Percentiles rank a stretch among this genome's conserved stretches.
Evolutionary conservation across 495 filamentous ascomycete genomes (phyloP).

Genomic region (Penicillium silybi): DNA sequence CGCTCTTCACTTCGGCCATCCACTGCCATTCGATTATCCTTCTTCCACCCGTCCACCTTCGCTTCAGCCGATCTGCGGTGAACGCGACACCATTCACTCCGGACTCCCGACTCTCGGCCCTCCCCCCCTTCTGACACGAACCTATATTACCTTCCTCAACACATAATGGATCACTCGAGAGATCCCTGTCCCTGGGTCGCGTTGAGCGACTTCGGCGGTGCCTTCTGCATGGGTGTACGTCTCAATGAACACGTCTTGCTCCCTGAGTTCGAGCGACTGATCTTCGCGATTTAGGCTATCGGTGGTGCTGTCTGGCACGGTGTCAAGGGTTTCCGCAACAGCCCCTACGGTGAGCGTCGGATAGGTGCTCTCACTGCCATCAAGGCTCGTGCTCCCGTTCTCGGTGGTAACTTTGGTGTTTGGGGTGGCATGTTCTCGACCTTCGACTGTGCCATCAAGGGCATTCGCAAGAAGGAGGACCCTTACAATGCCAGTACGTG

Average conservation of each 20-base stretch:
- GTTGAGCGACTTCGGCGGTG: constrained; percentile 93
- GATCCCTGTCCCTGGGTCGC: constrained; percentile 97
- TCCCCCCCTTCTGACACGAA: constrained; percentile 1
- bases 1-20: constrained; percentile 1
- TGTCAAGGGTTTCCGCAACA: constrained; percentile 92
- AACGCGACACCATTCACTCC: constrained; percentile 1
- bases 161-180: constrained; percentile 83
- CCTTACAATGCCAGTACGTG: constrained; percentile 87
- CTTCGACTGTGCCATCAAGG: constrained; percentile 97
- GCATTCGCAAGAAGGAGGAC: constrained; percentile 92
- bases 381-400: constrained; percentile 91
- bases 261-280: constrained; percentile 6
- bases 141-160: constrained; percentile 1
- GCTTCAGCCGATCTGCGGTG: not conserved
- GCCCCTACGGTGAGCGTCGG: constrained; percentile 84
- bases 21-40: not conserved
- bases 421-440: constrained; percentile 95
- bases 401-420: constrained; percentile 95
- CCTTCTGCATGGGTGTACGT: constrained; percentile 95
- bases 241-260: not conserved
- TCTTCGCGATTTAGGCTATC: constrained; percentile 45
- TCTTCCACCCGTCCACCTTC: not conserved
- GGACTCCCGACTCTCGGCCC: constrained; percentile 1
- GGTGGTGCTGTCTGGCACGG: constrained; percentile 97
- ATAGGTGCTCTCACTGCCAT: constrained; percentile 96